Evolutionary conservation across 192 early-diverging fungal species (phyloP), one percentile per base, ranked within the genome.

Genomic region (Backusella mclennaniae): DNA sequence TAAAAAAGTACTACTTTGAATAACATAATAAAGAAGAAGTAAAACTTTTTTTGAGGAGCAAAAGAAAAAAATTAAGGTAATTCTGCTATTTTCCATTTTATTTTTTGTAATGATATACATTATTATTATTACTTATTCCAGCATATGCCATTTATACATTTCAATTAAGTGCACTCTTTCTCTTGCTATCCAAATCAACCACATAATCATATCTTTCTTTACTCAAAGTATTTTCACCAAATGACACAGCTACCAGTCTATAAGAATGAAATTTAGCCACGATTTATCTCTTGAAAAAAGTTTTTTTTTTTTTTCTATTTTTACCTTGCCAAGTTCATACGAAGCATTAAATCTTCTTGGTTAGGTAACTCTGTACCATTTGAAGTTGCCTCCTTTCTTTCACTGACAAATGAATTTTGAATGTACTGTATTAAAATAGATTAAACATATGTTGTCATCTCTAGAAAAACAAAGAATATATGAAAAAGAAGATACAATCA

Each of bases 281-380:
- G 38, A 12, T 12, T 39, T 39, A 14, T 44, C 42, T 44, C 42
- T 31, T 42, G 17, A 69, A 35, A 21, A 66, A 72, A 7, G 15
- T 8, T n/a, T 15, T 17, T 1, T 17, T 23, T 46, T 1, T 2
- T 11, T 7, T 11, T 39, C 1, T 12, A 38, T 21, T 14, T 35
- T 73, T 69, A 82, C 83, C 83, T 84, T 56, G 83, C 77, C 29
- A 84, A 71, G 17, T 53, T 84, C 79, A 86, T 77, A 26, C 74
- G 76, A 9, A 83, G 52, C 73, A 81, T 79, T 19, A 86, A 70
- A 59, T 86, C 85, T 42, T 83, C 79, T 69, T 82, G 81, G 33
- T 73, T 79, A 21, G 79, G 72, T 29, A 86, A 73, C 35, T 53
- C 49, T 15, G n/a, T 35, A 12, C 70, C 53, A 19, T 59, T 44